These are phyloP conservation scores for Raffaelea albimanens DNA, from an alignment of 2,329 filamentous ascomycete genomes.

Conservation along the genomic window DNA sequence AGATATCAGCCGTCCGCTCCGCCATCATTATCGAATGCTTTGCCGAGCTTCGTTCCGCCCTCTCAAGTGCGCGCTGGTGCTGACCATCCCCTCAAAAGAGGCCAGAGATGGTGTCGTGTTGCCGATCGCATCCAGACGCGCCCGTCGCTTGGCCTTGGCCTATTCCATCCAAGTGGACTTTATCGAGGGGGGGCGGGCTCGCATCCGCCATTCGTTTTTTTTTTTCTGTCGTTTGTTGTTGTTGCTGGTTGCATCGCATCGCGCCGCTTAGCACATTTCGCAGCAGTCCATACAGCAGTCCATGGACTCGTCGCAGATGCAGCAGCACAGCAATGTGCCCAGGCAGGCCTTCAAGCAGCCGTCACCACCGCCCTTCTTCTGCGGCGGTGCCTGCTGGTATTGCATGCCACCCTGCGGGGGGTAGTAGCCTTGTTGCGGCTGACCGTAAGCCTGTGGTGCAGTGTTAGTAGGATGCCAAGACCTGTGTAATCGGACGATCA, in stretches of 20 bases:
- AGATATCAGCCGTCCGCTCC: too few species aligned
- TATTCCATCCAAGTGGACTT: not conserved
- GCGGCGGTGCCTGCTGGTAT: slow-evolving; percentile 31
- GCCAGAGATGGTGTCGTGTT: too few species aligned
- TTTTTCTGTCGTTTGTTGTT: not conserved
- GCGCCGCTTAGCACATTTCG: slow-evolving; percentile 25
- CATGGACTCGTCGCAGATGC: slow-evolving; percentile 39
- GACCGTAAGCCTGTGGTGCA: slow-evolving; percentile 25
- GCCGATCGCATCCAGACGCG: too few species aligned
- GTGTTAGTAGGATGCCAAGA: slow-evolving; percentile 3
- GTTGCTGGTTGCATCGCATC: too few species aligned
- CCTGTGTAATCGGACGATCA: not conserved
- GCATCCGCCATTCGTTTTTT: not conserved
- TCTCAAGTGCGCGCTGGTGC: too few species aligned
- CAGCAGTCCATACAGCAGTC: slow-evolving; percentile 39
- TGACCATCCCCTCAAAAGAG: too few species aligned
- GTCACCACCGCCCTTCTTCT: slow-evolving; percentile 23
- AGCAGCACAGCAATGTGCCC: slow-evolving; percentile 40
- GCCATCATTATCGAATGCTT: too few species aligned
- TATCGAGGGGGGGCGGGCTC: not conserved
- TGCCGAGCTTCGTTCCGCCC: too few species aligned
- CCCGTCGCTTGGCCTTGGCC: not conserved
- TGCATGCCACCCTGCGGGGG: slow-evolving; percentile 33
- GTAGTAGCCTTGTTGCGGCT: slow-evolving; percentile 30
- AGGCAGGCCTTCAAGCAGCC: slow-evolving; percentile 27